Conservation (phyloP, 306 rosid species). For the Gastrolobium bilobum region DNA sequence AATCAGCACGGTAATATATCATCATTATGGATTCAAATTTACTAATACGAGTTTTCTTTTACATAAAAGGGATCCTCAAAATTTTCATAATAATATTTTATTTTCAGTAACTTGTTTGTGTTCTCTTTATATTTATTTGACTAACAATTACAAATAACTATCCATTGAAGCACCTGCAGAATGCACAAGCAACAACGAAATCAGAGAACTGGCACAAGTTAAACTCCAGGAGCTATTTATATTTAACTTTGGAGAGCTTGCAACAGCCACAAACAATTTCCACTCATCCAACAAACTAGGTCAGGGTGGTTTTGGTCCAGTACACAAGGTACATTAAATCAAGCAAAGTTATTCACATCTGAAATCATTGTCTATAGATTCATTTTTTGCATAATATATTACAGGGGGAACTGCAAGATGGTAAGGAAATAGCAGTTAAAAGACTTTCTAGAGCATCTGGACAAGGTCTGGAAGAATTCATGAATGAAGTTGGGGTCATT, state of each 20-base stretch:
- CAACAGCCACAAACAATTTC: constrained; percentile 38
- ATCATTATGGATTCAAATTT: neutral
- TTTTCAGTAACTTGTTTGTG: neutral
- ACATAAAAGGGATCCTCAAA: neutral
- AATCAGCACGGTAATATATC: neutral
- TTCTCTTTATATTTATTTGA: no score
- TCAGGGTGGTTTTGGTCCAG: constrained; percentile 48
- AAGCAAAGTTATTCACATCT: neutral
- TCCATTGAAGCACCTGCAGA: neutral
- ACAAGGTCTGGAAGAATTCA: constrained; percentile 46
- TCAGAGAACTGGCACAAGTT: constrained; percentile 38
- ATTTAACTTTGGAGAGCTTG: constrained; percentile 26
- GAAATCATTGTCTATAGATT: neutral
- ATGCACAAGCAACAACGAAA: neutral
- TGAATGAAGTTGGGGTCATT: constrained; percentile 40
- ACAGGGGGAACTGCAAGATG: constrained; percentile 27
- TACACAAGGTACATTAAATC: constrained; percentile 42
- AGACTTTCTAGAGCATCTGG: constrained; percentile 43
- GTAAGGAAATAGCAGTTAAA: constrained; percentile 42
- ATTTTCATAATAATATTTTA: neutral
- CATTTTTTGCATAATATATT: neutral
- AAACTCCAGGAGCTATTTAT: constrained; percentile 34
- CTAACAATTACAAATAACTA: neutral
- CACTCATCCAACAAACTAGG: constrained; percentile 46
- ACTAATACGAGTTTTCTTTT: neutral